Evolutionary conservation across 2,329 filamentous ascomycete genomes (phyloP), one percentile per base, ranked within the genome.

Genomic region (Colletotrichum filicis): DNA sequence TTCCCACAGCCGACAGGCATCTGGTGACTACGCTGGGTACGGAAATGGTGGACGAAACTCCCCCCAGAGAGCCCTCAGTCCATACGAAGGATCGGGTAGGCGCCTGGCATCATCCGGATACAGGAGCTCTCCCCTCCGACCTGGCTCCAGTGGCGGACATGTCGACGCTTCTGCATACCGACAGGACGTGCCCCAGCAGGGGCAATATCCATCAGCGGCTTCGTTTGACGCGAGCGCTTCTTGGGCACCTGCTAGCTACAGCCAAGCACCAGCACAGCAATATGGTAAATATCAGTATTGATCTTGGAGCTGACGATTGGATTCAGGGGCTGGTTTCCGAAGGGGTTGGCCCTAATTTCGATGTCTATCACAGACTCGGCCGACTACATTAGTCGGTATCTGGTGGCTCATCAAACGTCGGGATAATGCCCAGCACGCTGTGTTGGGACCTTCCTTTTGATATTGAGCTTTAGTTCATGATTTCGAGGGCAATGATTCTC

Each of bases 51-150:
- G 59, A 24, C 58, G 65, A 28, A 61, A 73, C 12, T 74, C 75
- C 4, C 73, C 71, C 14, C 71, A 68, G 46, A 81, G 88, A 49
- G 85, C 87, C 2, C 76, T 83, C 12, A 88, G 87, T 75, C 87
- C 88, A 0, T 89, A 86, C 69, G 83, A 83, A 22, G 79, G 79
- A 19, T n/a, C 19, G 76, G 77, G 77, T 28, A 79, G 80, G 37
- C 83, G 84, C 28, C 76, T 86, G 35, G 78, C 82, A 35, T 77
- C 83, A 52, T 82, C 81, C 7, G 83, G 83, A 1, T 90, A 90
- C 79, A 84, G 87, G 68, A 88, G 86, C 77, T 88, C 87, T 1
- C 86, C 87, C 5, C 81, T 89, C 66, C 84, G 88, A 14, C 85
- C 87, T 3, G 87, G 86, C 5, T 85, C 84, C 6, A 83, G 82